Evolutionary conservation across 176 grass and related monocot species (phyloP).

Genomic region (Phyllostachys edulis): DNA sequence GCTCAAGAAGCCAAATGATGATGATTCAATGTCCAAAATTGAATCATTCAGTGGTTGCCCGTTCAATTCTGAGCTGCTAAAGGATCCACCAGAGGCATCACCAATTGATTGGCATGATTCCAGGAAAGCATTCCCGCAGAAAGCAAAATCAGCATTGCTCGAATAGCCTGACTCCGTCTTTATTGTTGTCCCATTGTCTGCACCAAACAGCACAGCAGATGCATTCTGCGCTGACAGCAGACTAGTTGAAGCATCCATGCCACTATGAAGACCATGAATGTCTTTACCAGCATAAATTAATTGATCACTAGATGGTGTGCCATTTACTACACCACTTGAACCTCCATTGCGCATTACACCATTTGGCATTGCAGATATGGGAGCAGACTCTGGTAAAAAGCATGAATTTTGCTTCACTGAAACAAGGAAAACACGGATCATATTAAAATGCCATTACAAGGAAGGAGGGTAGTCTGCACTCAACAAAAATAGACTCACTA

Average conservation of each 20-base stretch:
- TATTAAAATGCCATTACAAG: conserved; percentile 20
- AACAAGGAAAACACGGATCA: conserved; percentile 32
- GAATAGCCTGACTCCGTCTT: conserved; percentile 85
- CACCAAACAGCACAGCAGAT: conserved; percentile 54
- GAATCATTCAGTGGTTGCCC: conserved; percentile 74
- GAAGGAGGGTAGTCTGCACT: not conserved
- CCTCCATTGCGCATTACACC: conserved; percentile 60
- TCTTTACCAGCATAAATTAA: conserved; percentile 62
- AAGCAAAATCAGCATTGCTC: conserved; percentile 76
- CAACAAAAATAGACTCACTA: not conserved
- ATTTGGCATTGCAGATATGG: conserved; percentile 48
- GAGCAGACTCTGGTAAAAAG: conserved; percentile 57
- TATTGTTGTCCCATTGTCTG: conserved; percentile 53
- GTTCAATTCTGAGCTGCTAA: conserved; percentile 85
- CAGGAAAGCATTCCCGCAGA: conserved; percentile 70
- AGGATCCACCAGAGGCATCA: conserved; percentile 87
- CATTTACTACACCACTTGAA: conserved; percentile 54
- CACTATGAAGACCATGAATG: conserved; percentile 48
- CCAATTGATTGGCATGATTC: conserved; percentile 77
- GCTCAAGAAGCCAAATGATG: conserved; percentile 71
- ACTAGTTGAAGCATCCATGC: conserved; percentile 45
- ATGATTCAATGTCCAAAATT: conserved; percentile 78
- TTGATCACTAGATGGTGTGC: conserved; percentile 46
- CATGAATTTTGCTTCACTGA: conserved; percentile 80
- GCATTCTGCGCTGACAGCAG: conserved; percentile 53